Base-by-base conservation (phyloP, 768 basidiomycete genomes). In the Mycena kentingensis region DNA sequence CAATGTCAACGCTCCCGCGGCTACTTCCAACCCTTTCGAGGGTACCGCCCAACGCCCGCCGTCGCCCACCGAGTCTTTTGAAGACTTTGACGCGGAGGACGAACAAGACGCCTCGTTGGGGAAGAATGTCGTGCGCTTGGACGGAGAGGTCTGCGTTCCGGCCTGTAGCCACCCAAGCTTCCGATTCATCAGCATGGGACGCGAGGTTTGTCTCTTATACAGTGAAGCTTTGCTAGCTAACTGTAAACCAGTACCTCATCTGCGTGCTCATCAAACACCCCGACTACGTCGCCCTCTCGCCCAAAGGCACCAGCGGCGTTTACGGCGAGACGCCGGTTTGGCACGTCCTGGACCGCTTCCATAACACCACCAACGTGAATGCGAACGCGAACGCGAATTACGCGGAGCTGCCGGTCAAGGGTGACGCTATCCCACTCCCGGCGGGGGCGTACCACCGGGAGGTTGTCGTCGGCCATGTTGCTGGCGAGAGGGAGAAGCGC, bases 81-180 rank as follows among this genome's bases (percentile, higher is more conserved):
- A 46, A 5, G 44, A 46, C 16, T 18, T 46, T 11, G 53, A 58
- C 18, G 49, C 22, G 13, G 21, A 39, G 1, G 51, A 54, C 12
- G 44, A 50, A 12, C 42, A 29, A n/a, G 42, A 29, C 21, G 51
- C 46, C 29, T 6, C 44, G n/a, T n/a, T n/a, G n/a, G n/a, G n/a
- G 4, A 51, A 55, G 10, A 54, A 46, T 26, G 38, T 59, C 22
- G 46, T 56, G 25, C 54, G 58, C 38, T 28, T 60, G 2, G 51
- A 60, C 28, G 58, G 58, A n/a, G 58, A 60, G 44, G 43, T 58
- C 11, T 52, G 49, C 39, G 49, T 58, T n/a, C 57, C 57, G 7
- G 52, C 45, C 13, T 53, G 52, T 35, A 58, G 38, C 25, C 49
- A 51, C 45, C 57, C 57, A 18, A 58, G 57, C 25, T 58, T 58